These are phyloP conservation scores for Malassezia nana DNA, from an alignment of 1,284 basidiomycete genomes.

Conservation along the genomic window DNA sequence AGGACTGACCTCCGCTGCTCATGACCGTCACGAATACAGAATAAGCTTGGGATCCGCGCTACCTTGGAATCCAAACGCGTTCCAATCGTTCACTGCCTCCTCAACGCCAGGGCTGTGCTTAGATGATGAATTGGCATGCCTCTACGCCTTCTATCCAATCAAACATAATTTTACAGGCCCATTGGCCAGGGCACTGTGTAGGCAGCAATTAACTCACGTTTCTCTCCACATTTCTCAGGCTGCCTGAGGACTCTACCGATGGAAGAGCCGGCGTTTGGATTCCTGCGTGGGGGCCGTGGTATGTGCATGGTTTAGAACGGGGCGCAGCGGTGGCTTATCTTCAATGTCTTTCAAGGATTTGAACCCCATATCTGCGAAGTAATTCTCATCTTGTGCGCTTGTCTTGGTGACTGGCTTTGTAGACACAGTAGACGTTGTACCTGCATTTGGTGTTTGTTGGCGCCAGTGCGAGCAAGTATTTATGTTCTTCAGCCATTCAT, in stretches of 20 bases:
- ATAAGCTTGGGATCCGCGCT: background rate
- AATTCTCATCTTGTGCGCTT: slow-evolving; percentile 6
- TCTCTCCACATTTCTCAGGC: background rate
- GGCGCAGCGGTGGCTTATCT: background rate
- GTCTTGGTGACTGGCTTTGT: background rate
- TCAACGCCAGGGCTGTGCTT: background rate
- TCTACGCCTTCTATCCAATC: background rate
- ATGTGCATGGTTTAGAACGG: slow-evolving; percentile 41
- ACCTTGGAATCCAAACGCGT: background rate
- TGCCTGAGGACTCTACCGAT: background rate
- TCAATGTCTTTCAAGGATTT: slow-evolving; percentile 1
- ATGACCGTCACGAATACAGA: background rate
- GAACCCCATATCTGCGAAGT: slow-evolving; percentile 18
- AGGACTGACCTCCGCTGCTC: background rate
- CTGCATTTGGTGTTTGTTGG: background rate
- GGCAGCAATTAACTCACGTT: background rate
- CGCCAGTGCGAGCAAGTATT: slow-evolving; percentile 41
- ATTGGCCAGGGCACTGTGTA: background rate
- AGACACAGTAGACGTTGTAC: background rate
- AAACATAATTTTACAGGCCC: background rate
- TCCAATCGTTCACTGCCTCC: background rate
- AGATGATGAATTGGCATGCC: background rate
- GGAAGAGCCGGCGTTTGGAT: slow-evolving; percentile 22
- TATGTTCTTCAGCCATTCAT: slow-evolving; percentile 49
- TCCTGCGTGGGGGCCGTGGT: slow-evolving; percentile 35